Percentiles rank a stretch among this genome's conserved stretches.
phyloP scores from a whole-genome alignment of 139 green algal genomes.

The Chlamydomonas applanata region DNA sequence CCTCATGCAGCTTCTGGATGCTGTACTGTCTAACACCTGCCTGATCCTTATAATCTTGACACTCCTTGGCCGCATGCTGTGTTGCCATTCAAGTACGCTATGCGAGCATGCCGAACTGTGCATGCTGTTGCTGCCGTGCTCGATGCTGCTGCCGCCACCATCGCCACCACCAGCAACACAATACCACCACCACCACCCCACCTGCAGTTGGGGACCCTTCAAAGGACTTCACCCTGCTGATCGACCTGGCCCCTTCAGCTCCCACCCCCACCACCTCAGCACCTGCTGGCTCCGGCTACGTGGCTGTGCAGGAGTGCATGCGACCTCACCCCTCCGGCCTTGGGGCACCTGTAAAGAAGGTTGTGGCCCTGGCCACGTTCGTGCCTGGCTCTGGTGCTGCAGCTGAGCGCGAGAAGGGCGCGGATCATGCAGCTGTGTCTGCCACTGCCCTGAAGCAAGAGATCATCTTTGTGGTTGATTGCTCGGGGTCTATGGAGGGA shows the following conservation, averaged over 20 bases:
- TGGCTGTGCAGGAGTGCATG: slow-evolving; percentile 12
- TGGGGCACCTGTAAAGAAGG: slow-evolving; percentile 4
- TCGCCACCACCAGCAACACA: no score
- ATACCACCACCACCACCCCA: no score
- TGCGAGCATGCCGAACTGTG: no score
- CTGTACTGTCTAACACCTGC: no score
- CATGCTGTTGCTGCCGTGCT: no score
- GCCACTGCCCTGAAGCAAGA: slow-evolving; percentile 18
- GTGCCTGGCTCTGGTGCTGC: slow-evolving; percentile 7
- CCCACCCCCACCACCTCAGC: neutral
- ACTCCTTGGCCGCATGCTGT: no score
- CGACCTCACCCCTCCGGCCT: neutral
- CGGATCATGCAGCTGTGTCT: no score
- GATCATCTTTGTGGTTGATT: slow-evolving; percentile 29
- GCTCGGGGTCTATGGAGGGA: slow-evolving; percentile 25
- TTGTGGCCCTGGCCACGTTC: slow-evolving; percentile 33
- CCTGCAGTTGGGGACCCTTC: slow-evolving; percentile 21
- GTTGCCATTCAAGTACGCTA: no score
- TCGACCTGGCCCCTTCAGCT: slow-evolving; percentile 16
- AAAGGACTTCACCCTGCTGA: slow-evolving; percentile 33
- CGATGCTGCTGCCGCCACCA: no score
- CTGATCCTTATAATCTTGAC: no score
- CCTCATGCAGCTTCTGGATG: no score
- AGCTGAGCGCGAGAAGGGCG: no score
- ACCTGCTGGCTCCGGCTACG: neutral